Evolutionary conservation across 371 early-diverging fungal species (phyloP), one percentile per base, ranked within the genome.

Genomic region (Chytridium lagenaria): DNA sequence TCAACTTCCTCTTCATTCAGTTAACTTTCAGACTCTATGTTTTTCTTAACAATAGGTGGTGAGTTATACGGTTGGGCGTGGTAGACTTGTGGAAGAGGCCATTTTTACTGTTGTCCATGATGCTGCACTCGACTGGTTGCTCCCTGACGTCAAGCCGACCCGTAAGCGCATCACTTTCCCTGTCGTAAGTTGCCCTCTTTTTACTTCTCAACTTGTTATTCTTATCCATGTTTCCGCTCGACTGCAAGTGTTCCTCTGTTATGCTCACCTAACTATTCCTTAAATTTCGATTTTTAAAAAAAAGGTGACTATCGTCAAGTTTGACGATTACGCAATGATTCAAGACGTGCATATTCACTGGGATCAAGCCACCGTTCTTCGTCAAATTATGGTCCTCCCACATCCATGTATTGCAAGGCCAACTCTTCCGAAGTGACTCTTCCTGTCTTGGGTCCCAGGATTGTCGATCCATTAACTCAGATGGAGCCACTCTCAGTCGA

Each of bases 281-380:
- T n/a, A n/a, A n/a, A n/a, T n/a, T n/a, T n/a, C n/a, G n/a, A n/a
- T n/a, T n/a, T n/a, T n/a, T n/a, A n/a, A n/a, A n/a, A n/a, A 50
- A 40, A 38, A 81, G 81, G 70, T 82, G 28, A 68, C 81, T 22
- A 67, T 83, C 65, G 76, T 72, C 38, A 33, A 51, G 66, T 72
- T 83, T 57, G 67, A 77, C 66, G 67, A n/a, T 7, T 39, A 67
- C 23, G 77, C 59, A 34, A 67, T 73, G 61, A 81, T 85, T 40
- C 61, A 50, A 3, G 55, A 71, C 51, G 51, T 77, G 44, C 77
- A 76, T 33, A 59, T 78, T 37, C 82, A 84, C 80, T 86, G 83
- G 83, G 86, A 86, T 78, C 86, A 85, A 67, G 85, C 81, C 1
- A 65, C 83, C 30, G 81, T 86, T 19, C 73, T 86, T 59, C 51